Evolutionary conservation across 2,329 filamentous ascomycete species (phyloP), one percentile per base, ranked within the genome.

Genomic region (Colletotrichum sojae): DNA sequence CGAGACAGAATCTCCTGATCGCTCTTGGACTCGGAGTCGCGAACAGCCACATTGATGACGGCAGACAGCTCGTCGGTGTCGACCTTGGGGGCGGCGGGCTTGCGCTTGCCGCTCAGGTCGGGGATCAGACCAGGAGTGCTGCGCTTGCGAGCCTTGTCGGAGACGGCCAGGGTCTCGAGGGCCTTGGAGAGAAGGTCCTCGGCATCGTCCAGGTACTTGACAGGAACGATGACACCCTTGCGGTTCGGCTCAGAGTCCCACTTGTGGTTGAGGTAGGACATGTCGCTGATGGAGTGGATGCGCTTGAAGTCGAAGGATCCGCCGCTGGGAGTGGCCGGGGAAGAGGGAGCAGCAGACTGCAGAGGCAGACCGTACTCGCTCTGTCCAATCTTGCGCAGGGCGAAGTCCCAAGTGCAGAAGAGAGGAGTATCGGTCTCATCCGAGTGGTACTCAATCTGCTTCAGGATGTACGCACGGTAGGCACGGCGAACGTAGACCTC

Each of bases 401-500:
- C 88, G 80, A 99, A 99, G 82, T 98, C 95, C 96, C 96, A 99
- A 12, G 94, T 94, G 48, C 98, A 85, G 77, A 93, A 97, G 10
- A 92, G 90, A 25, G 92, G 88, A 25, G 79, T 80, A 10, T 88
- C 86, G 10, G 81, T 86, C 75, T 97, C 94, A 67, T 94, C 90
- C 63, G 92, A 91, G 76, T 95, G 90, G 80, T 99, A 99, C 75
- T 97, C 90, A 67, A 99, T 92, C 74, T 90, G 86, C 87, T 97
- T 95, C 59, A 99, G 85, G 69, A 93, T 91, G 83, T 99, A 99
- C 2, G 96, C 96, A 85, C 96, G 93, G 85, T 99, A 99, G 15
- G 96, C 95, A 72, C 96, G 94, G 76, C 96, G 95, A 71, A 97
- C 91, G 80, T 99, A 99, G 56, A 98, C 95, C 80, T 99, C 96